Conservation (phyloP, 345 rosid genomes). For the Leavenworthia alabamica region DNA sequence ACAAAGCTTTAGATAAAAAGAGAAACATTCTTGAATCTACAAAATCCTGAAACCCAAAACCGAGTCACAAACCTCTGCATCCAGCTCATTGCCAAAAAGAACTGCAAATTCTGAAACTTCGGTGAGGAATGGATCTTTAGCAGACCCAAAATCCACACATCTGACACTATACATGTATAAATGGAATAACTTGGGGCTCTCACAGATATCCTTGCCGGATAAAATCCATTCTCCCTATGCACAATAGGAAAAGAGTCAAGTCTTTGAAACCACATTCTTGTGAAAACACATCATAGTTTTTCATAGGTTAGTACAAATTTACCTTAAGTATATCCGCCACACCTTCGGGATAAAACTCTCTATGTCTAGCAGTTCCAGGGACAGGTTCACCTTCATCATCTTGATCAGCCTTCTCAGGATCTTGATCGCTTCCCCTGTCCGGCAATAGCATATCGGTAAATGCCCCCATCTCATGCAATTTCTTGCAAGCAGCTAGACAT, state of each 20-base stretch:
- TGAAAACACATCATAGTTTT: neutral
- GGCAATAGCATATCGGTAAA: conserved; percentile 98
- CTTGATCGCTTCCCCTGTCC: conserved; percentile 95
- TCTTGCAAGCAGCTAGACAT: conserved; percentile 98
- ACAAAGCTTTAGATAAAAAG: neutral
- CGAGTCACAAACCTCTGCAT: conserved; percentile 82
- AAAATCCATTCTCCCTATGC: conserved; percentile 97
- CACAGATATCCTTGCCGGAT: conserved; percentile 54
- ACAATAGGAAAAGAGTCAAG: conserved; percentile 2
- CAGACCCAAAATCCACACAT: conserved; percentile 56
- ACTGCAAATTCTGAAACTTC: conserved; percentile 87
- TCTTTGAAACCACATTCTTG: neutral
- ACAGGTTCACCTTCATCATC: conserved; percentile 92
- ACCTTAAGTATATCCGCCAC: conserved; percentile 86
- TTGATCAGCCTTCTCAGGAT: conserved; percentile 64
- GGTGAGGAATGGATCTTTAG: conserved; percentile 81
- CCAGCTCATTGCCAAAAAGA: conserved; percentile 98
- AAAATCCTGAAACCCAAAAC: neutral
- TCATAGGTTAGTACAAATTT: neutral
- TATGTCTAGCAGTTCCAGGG: conserved; percentile 98
- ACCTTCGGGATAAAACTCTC: conserved; percentile 99
- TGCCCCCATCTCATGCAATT: conserved; percentile 98
- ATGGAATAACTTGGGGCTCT: conserved; percentile 45
- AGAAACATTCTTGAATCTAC: neutral
- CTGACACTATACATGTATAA: conserved; percentile 70